A percentile compares a stretch with the other conserved stretches of the same genome.
Conservation (phyloP, 768 basidiomycete species). For the Fistulinella prunicolor region DNA sequence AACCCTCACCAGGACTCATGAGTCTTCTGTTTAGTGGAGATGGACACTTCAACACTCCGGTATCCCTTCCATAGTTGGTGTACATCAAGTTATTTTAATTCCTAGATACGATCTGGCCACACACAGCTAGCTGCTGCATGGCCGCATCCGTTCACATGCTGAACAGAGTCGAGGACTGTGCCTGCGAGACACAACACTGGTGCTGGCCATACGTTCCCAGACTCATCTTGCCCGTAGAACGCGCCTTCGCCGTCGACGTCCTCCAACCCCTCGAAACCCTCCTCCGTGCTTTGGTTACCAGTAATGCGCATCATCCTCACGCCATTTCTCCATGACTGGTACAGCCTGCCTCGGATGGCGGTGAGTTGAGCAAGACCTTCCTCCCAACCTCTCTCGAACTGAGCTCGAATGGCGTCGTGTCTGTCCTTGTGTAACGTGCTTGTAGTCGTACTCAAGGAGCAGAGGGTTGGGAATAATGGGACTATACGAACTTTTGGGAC, state of each 20-base stretch:
- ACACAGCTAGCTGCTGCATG: conserved; percentile 34
- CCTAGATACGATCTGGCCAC: conserved; percentile 34
- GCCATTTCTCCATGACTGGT: conserved; percentile 46
- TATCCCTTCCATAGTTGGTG: conserved; percentile 2
- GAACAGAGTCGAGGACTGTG: conserved; percentile 13
- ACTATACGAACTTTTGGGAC: conserved; percentile 51
- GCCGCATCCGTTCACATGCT: conserved; percentile 38
- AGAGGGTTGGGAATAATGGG: conserved; percentile 50
- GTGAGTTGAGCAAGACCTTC: conserved; percentile 54
- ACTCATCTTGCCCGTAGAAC: conserved; percentile 21
- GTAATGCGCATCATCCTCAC: conserved; percentile 42
- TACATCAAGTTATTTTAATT: background rate
- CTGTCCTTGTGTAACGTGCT: conserved; percentile 29
- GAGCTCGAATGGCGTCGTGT: conserved; percentile 40
- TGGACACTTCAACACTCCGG: too few relatives aligned
- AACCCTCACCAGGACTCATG: conserved; percentile 2
- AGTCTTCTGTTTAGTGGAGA: background rate
- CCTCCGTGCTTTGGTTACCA: conserved; percentile 25
- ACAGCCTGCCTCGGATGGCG: conserved; percentile 46
- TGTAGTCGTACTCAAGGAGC: conserved; percentile 47
- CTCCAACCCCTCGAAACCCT: conserved; percentile 35
- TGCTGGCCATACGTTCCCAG: conserved; percentile 10
- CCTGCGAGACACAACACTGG: conserved; percentile 44
- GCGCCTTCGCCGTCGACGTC: conserved; percentile 28
- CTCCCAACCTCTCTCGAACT: conserved; percentile 62